Evolutionary conservation across 495 filamentous ascomycete species (phyloP).

Genomic region (Talaromyces adpressus): DNA sequence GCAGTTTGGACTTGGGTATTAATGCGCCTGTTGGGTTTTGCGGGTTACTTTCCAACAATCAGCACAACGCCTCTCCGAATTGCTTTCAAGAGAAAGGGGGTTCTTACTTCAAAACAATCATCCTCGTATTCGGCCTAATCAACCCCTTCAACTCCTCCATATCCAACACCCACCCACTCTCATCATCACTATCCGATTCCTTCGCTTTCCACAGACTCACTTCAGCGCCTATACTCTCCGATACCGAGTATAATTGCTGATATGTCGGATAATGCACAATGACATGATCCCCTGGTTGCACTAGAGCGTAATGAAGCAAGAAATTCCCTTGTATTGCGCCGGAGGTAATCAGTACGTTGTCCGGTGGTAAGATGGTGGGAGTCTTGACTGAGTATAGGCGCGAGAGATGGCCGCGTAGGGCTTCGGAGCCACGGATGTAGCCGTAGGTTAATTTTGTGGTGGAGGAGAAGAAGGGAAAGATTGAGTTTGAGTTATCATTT

Average conservation of each 20-base stretch:
- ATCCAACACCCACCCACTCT: constrained; percentile 58
- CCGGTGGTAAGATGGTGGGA: constrained; percentile 43
- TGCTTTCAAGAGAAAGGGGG: too few relatives aligned
- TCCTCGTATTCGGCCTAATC: constrained; percentile 68
- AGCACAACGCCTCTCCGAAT: too few relatives aligned
- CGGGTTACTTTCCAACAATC: constrained; percentile 59
- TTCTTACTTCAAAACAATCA: constrained; percentile 59
- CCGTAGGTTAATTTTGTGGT: constrained; percentile 58
- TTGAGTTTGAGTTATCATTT: neutral
- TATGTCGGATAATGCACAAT: constrained; percentile 88
- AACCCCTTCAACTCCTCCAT: constrained; percentile 58
- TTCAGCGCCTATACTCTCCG: constrained; percentile 69
- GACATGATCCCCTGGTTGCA: constrained; percentile 79
- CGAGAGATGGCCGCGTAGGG: constrained; percentile 55
- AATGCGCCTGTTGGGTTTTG: constrained; percentile 83
- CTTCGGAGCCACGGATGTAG: constrained; percentile 60
- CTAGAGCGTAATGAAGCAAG: constrained; percentile 63
- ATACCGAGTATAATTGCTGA: constrained; percentile 77
- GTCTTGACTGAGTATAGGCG: constrained; percentile 55
- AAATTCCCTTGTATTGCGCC: constrained; percentile 86
- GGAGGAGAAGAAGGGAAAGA: constrained; percentile 23
- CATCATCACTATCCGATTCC: constrained; percentile 26
- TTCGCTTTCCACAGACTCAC: constrained; percentile 75
- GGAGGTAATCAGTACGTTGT: constrained; percentile 69
- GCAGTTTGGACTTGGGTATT: constrained; percentile 52